phyloP scores from a whole-genome alignment of 2,329 filamentous ascomycete genomes.

The Diaporthe helianthi region DNA sequence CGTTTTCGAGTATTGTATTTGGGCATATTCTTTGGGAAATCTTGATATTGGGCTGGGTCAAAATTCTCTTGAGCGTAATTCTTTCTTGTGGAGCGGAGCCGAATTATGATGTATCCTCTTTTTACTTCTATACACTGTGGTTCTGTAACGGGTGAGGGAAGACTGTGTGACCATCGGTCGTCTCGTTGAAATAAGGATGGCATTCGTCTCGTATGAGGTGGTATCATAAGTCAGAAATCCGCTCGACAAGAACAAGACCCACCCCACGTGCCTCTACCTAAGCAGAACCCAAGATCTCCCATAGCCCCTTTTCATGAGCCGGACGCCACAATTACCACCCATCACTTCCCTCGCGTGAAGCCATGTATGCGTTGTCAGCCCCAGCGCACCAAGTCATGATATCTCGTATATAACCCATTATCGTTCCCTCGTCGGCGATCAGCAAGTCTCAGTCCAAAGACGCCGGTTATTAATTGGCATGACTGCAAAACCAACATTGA shows the following conservation, averaged over 20 bases:
- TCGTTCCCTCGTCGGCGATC: background rate
- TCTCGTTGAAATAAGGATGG: background rate
- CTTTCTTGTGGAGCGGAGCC: slow-evolving; percentile 2
- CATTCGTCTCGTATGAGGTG: slow-evolving; percentile 15
- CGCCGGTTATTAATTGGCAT: background rate
- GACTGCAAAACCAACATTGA: background rate
- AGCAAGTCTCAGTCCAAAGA: background rate
- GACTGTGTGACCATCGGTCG: too few relatives aligned
- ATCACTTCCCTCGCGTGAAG: background rate
- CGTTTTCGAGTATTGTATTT: slow-evolving; percentile 10
- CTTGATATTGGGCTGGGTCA: background rate
- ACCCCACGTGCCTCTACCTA: background rate
- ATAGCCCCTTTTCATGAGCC: slow-evolving; percentile 1
- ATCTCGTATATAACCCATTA: slow-evolving; percentile 36
- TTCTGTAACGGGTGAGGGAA: background rate
- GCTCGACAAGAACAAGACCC: background rate
- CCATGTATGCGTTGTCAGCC: background rate
- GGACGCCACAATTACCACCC: slow-evolving; percentile 1
- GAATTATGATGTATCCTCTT: background rate
- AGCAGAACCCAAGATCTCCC: slow-evolving; percentile 9
- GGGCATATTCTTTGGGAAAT: slow-evolving; percentile 1
- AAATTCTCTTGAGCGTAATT: slow-evolving; percentile 8
- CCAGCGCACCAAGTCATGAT: slow-evolving; percentile 12
- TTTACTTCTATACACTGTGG: background rate
- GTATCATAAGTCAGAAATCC: slow-evolving; percentile 20